phyloP scores from a whole-genome alignment of 2,329 filamentous ascomycete genomes.

The Daldinia sp. region DNA sequence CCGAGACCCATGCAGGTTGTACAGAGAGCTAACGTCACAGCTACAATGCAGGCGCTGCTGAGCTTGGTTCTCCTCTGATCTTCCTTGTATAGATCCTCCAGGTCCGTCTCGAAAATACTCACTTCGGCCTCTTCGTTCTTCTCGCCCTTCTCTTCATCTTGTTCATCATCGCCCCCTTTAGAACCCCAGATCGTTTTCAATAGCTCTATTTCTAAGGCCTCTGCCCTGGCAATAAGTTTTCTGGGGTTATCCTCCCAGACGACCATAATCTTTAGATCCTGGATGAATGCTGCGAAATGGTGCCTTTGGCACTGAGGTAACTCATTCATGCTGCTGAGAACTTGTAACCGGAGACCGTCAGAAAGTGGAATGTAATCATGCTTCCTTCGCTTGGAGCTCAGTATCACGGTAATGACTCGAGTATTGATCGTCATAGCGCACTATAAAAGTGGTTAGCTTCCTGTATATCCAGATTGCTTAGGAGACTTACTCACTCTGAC shows the following conservation, averaged over 20 bases:
- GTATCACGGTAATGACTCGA: constrained; percentile 70
- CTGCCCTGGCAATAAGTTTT: constrained; percentile 64
- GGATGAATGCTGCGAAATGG: constrained; percentile 74
- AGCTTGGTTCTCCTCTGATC: constrained; percentile 64
- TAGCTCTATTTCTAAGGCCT: constrained; percentile 64
- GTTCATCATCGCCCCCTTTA: constrained; percentile 56
- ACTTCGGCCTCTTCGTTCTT: constrained; percentile 52
- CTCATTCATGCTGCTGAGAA: constrained; percentile 68
- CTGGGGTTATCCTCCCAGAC: constrained; percentile 74
- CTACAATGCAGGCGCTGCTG: constrained; percentile 66
- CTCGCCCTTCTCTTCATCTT: constrained; percentile 52
- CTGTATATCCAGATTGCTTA: not conserved
- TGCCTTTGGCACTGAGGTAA: constrained; percentile 72
- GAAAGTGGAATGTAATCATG: constrained; percentile 69
- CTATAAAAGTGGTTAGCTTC: constrained; percentile 54
- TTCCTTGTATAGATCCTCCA: constrained; percentile 57
- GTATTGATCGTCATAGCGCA: constrained; percentile 77
- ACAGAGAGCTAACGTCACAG: constrained; percentile 64
- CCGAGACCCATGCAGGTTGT: constrained; percentile 67
- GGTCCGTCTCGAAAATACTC: constrained; percentile 56
- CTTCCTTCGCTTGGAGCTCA: constrained; percentile 59
- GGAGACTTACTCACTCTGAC: constrained; percentile 52
- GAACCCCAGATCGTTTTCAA: constrained; percentile 69
- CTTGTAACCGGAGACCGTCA: constrained; percentile 70
- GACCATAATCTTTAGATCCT: constrained; percentile 67